Evolutionary conservation across 148 eudicot genomes (phyloP), one percentile per base, ranked within the genome.

Genomic region (Dianthus caryophyllus): DNA sequence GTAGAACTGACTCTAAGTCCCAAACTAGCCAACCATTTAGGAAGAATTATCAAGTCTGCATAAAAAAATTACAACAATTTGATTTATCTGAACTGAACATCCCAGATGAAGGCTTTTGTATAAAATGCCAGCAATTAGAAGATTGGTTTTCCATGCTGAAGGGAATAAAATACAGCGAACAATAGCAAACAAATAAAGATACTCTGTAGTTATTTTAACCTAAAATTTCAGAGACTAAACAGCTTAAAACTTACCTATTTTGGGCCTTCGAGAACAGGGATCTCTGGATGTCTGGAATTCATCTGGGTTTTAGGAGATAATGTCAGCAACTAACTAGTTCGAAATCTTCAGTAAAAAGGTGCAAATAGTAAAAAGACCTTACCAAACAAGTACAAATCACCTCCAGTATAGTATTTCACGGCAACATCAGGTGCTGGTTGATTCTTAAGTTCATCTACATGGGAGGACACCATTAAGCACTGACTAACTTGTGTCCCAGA

Each of bases 381-480:
- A 95, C 99, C 99, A 70, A 95, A 95, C 78, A 95, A 80, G 80
- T 95, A 95, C 78, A 95, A 62, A 81, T 94, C 99, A 36, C 73
- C 97, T 36, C 83, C 84, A 8, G 97, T 90, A 77, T 94, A 94
- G 81, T 94, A 94, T 75, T 77, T 86, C 65, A 94, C 86, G 13
- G 99, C 99, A 77, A 88, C 78, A 65, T 79, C 88, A 55, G 97
- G 86, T 31, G 97, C 87, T 63, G 99, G 93, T 48, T 80, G 58
- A 50, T 77, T 82, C 77, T 90, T 88, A 76, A 94, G 61, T 76
- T 88, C 86, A 55, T 88, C 99, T 94, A 72, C 54, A 54, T 11
- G 29, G 33, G 38, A 70, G 36, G 44, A 57, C n/a, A 75, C 22
- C 12, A 44, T 62, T 22, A 63, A 10, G 47, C 44, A 54, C 55